Base-by-base conservation (phyloP, 2,329 filamentous ascomycete species). In the Colletotrichum magnum region DNA sequence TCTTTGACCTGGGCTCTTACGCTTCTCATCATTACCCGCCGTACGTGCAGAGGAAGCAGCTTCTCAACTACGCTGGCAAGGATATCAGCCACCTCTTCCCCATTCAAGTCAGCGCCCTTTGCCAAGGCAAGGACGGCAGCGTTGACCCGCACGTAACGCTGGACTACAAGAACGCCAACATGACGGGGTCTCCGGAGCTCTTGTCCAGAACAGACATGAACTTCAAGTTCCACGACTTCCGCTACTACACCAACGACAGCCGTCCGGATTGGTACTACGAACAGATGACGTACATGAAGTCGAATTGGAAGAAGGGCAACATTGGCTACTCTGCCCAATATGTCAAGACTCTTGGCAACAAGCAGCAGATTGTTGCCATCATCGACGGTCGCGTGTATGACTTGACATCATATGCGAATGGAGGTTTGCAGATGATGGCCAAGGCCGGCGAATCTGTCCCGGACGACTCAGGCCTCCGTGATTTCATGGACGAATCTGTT, bases 51-150 rank as follows among this genome's bases (percentile, higher is more conserved):
- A 73, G 72, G 41, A 89, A 89, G 71, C 82, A 86, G 7, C 81
- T 98, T 54, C 84, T 92, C 72, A 92, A 93, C 74, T 99, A 98
- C 74, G 95, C 93, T 56, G 96, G 96, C 61, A 83, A 89, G 51
- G 97, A 99, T 76, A 91, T 95, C n/a, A 97, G 93, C 24, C 85
- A 88, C 47, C 86, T 99, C 12, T 99, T 99, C 83, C 96, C 97
- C 0, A 87, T 99, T 1, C 96, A 99, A 79, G 95, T 99, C 16
- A 97, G 92, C 5, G 94, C 95, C 51, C 87, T 99, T 45, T 99
- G 96, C 80, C 88, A 92, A 69, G 96, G 95, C 68, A 89, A 88
- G 39, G 86, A 90, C 72, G 93, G 92, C 24, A 77, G 75, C 1
- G 83, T 90, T 51, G 87, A 94, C 75, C 87, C 88, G 4, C 87